These are phyloP conservation scores for Talaromyces ruber DNA, from an alignment of 495 filamentous ascomycete genomes.

Conservation along the genomic window DNA sequence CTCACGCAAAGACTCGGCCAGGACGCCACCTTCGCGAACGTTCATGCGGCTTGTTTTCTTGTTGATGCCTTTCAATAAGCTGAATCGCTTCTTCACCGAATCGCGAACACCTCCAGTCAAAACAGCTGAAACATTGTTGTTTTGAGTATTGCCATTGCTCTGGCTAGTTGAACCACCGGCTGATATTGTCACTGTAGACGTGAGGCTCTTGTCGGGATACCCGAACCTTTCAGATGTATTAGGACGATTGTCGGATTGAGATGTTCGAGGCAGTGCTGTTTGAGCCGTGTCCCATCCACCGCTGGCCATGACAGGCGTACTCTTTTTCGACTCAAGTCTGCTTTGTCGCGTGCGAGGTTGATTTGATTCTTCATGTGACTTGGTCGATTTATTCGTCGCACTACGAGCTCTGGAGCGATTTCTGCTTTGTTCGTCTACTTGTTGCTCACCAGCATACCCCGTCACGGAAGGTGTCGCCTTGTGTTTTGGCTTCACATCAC, in stretches of 20 bases:
- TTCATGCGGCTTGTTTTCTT: constrained; percentile 37
- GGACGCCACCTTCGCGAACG: constrained; percentile 21
- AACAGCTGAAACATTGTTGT: background rate
- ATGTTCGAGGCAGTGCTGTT: constrained; percentile 7
- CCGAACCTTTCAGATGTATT: constrained; percentile 2
- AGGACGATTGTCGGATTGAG: constrained; percentile 4
- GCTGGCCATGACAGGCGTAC: background rate
- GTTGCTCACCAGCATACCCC: constrained; percentile 24
- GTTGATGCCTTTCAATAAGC: constrained; percentile 35
- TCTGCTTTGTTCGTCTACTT: constrained; percentile 17
- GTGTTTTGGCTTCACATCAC: constrained; percentile 19
- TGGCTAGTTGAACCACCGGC: background rate
- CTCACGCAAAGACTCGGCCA: constrained; percentile 21
- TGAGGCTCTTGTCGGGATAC: background rate
- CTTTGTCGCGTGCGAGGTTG: background rate
- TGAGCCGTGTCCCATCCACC: constrained; percentile 1
- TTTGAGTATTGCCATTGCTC: constrained; percentile 5
- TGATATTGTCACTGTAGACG: background rate
- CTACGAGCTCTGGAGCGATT: constrained; percentile 2
- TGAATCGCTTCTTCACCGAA: constrained; percentile 40
- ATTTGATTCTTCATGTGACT: constrained; percentile 19
- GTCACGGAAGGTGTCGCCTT: constrained; percentile 26
- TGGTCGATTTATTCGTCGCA: constrained; percentile 8
- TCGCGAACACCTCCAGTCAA: constrained; percentile 25
- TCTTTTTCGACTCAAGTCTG: constrained; percentile 8